Evolutionary conservation across 164 flowering plant species (phyloP), one percentile per base, ranked within the genome.

Genomic region (Taxillus chinensis): DNA sequence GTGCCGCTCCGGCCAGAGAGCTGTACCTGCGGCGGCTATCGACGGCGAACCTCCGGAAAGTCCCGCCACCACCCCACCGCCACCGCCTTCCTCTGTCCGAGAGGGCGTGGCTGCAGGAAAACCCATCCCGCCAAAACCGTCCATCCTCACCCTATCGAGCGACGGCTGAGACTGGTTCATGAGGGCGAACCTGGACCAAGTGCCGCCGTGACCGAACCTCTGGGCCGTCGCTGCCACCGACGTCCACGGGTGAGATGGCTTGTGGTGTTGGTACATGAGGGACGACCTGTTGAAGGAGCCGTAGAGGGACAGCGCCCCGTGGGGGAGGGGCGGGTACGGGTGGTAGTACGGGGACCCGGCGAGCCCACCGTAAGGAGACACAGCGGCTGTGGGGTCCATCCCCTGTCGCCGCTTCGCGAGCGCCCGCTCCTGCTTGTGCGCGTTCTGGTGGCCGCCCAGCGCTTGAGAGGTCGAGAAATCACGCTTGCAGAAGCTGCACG

Each of bases 391-490:
- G 4, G 9, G 6, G 27, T 51, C 54, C 54, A 51, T 51, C 27
- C 54, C 54, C 27, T 51, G 54, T 5, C 54, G 54, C 27, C 54
- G 54, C 54, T 51, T 51, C 27, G 54, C 54, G 7, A 51, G 27
- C 6, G 54, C 54, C 27, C 54, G 6, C 54, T 51, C 54, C 10
- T 51, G 54, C 10, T 51, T 51, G 54, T 51, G 54, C 27, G 54
- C 54, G 54, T 51, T 51, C 27, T 51, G 54, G 27, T 51, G 54
- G 54, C 54, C 54, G 27, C 54, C 54, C 7, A 51, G 54, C 5
- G 54, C 54, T 8, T 51, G 54, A 2, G 54, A 51, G 3, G 54
- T 51, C 10, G 54, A 51, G 10, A 51, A 51, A 5, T 51, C 54
- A 5, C 54, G 17, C 54, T 51, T 51, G 54, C 54, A 51, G 27